These are phyloP conservation scores for Picochlorum sp. DNA, from an alignment of 139 green algal genomes.

Conservation along the genomic window DNA sequence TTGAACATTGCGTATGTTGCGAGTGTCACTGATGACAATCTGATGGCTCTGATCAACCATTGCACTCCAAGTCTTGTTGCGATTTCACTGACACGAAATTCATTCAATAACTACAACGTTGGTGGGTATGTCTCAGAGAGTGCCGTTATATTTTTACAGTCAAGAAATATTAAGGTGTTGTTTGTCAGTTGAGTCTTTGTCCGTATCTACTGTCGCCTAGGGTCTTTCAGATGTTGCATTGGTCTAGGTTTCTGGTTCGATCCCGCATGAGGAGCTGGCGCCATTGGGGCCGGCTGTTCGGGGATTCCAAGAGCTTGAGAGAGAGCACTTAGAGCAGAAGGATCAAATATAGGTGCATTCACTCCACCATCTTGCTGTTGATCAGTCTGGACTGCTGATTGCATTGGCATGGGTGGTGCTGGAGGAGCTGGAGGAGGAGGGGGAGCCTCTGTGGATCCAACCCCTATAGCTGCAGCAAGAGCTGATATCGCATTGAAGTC, in stretches of 20 bases:
- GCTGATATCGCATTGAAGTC: conserved; percentile 15
- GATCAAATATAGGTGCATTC: conserved; percentile 7
- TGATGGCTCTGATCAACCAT: not conserved
- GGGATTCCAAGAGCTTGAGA: conserved; percentile 14
- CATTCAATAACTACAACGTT: not conserved
- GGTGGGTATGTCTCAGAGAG: conserved; percentile 1
- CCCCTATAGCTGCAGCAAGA: conserved; percentile 16
- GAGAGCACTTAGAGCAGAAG: conserved; percentile 13
- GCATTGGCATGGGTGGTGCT: not conserved
- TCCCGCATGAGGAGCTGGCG: not conserved
- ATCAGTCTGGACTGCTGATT: not conserved
- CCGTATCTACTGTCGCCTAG: not conserved
- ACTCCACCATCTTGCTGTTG: not conserved
- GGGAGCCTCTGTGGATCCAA: conserved; percentile 1
- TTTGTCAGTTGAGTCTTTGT: not conserved
- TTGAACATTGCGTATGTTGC: not conserved
- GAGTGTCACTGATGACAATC: not conserved
- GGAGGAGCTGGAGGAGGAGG: not conserved
- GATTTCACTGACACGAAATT: not conserved
- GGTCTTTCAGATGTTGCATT: not conserved
- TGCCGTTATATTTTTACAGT: too few species aligned
- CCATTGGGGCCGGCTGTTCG: not conserved
- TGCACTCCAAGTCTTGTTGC: not conserved
- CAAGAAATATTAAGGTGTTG: too few species aligned
- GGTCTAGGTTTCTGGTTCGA: not conserved